Evolutionary conservation across 2,329 filamentous ascomycete species (phyloP).

Genomic region (Chalara sp.): DNA sequence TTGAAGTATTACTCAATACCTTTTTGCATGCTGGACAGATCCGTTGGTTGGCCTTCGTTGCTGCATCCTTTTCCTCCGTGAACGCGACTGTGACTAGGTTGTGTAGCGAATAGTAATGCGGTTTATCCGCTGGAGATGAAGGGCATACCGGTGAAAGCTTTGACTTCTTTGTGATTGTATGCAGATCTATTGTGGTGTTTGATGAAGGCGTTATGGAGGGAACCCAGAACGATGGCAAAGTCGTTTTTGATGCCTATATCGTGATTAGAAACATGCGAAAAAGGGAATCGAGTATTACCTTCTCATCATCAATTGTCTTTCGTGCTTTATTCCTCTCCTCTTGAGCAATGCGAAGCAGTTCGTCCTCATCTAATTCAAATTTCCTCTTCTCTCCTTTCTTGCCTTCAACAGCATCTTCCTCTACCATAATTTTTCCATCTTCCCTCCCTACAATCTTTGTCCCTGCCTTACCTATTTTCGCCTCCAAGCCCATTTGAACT

Average conservation of each 20-base stretch:
- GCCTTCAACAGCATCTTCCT: conserved; percentile 26
- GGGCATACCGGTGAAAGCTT: conserved; percentile 73
- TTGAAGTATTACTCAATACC: conserved; percentile 71
- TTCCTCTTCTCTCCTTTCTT: conserved; percentile 59
- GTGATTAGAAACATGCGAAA: not conserved
- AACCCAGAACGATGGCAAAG: conserved; percentile 86
- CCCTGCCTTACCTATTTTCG: conserved; percentile 27
- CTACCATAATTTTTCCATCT: conserved; percentile 36
- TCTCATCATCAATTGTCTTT: conserved; percentile 66
- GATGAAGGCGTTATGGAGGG: conserved; percentile 72
- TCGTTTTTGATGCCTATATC: conserved; percentile 49
- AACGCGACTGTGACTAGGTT: conserved; percentile 72
- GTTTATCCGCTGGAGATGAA: conserved; percentile 56
- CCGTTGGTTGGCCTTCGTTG: conserved; percentile 38
- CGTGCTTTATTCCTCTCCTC: conserved; percentile 66
- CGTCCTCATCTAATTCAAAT: conserved; percentile 71
- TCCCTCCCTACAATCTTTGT: conserved; percentile 33
- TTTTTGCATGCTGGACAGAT: conserved; percentile 86
- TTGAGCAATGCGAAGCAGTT: conserved; percentile 61
- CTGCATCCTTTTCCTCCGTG: conserved; percentile 57
- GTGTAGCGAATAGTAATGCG: conserved; percentile 74
- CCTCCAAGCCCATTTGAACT: conserved; percentile 63
- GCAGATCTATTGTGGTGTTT: conserved; percentile 49
- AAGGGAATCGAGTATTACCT: conserved; percentile 35
- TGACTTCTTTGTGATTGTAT: conserved; percentile 49